These are phyloP conservation scores for Curvularia lunata DNA, from an alignment of 2,329 filamentous ascomycete species.

Conservation along the genomic window DNA sequence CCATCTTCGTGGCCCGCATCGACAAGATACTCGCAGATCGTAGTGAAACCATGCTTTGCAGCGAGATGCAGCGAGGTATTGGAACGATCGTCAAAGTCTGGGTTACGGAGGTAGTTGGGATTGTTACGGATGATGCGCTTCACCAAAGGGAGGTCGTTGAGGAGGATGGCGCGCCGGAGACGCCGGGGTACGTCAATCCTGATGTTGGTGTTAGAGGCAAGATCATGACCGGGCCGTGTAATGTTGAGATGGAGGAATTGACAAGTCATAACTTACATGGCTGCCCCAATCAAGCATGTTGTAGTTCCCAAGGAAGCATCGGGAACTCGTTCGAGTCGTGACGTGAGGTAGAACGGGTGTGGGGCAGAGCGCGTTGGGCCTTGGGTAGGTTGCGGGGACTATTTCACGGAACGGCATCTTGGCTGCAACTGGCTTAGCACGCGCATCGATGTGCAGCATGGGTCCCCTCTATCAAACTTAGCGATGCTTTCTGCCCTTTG, in stretches of 20 bases:
- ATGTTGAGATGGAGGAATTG: neutral
- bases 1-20: conserved; percentile 76
- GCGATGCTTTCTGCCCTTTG: neutral
- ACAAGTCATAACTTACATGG: conserved; percentile 30
- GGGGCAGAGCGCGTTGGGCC: conserved; percentile 14
- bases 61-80: conserved; percentile 87
- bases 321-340: conserved; percentile 7
- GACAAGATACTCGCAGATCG: conserved; percentile 74
- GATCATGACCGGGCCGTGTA: neutral
- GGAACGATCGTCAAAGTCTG: conserved; percentile 75
- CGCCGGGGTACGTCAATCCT: conserved; percentile 81
- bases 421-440: conserved; percentile 31
- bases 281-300: conserved; percentile 32
- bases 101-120: conserved; percentile 75
- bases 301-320: conserved; percentile 14
- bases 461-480: conserved; percentile 5
- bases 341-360: conserved; percentile 16
- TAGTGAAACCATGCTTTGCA: conserved; percentile 71
- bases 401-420: conserved; percentile 38
- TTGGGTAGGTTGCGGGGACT: conserved; percentile 29
- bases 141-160: conserved; percentile 75
- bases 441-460: conserved; percentile 26
- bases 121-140: conserved; percentile 77
- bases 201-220: neutral
- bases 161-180: conserved; percentile 80